phyloP scores from a whole-genome alignment of 768 basidiomycete species.

The Termitomyces heimii region DNA sequence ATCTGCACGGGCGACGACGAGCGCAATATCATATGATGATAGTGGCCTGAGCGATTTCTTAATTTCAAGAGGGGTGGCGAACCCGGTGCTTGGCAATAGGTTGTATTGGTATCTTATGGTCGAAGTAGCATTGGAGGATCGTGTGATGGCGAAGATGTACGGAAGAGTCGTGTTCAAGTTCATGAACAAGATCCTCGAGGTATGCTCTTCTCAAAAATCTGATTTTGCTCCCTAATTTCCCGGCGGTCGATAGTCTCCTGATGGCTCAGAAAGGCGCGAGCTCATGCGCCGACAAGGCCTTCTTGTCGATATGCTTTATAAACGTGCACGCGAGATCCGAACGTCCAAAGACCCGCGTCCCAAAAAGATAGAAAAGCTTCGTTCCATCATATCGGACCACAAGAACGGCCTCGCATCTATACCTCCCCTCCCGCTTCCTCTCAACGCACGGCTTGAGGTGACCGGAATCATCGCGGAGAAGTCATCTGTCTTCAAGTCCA shows the following conservation, averaged over 20 bases:
- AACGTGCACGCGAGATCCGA: conserved; percentile 82
- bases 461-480: conserved; percentile 88
- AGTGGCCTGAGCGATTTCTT: conserved; percentile 93
- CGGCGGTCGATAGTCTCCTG: conserved; percentile 43
- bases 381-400: conserved; percentile 75
- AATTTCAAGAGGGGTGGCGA: conserved; percentile 77
- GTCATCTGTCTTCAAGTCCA: conserved; percentile 96
- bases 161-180: conserved; percentile 87
- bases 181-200: conserved; percentile 84
- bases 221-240: neutral
- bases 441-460: conserved; percentile 82
- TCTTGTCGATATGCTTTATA: conserved; percentile 79
- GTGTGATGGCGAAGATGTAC: conserved; percentile 88
- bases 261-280: conserved; percentile 78
- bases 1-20: conserved; percentile 65
- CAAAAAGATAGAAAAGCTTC: conserved; percentile 96
- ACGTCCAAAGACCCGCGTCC: conserved; percentile 89
- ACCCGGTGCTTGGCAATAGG: conserved; percentile 81
- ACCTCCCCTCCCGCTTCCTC: conserved; percentile 78
- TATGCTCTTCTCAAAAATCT: conserved; percentile 21
- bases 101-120: conserved; percentile 99
- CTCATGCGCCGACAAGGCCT: conserved; percentile 90
- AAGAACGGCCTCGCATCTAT: conserved; percentile 82
- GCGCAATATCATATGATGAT: conserved; percentile 81
- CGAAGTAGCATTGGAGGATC: conserved; percentile 85